Evolutionary conservation across 768 basidiomycete species (phyloP).

Genomic region (Mycena latifolia): DNA sequence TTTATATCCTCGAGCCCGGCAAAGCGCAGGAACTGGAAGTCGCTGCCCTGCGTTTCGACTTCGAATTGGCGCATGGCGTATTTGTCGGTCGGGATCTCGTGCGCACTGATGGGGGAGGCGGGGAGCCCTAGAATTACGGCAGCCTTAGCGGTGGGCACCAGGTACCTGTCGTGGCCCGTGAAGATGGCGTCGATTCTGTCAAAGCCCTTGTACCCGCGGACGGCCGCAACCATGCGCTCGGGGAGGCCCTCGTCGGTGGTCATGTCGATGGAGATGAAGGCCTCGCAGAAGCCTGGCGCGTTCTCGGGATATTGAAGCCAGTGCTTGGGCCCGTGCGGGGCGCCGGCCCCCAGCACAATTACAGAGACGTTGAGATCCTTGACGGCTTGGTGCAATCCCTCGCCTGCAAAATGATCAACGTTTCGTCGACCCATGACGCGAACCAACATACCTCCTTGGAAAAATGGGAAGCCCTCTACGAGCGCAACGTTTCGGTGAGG

Average conservation of each 20-base stretch:
- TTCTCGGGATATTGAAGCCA: slow-evolving; percentile 29
- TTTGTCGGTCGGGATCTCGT: slow-evolving; percentile 30
- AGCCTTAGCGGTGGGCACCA: slow-evolving; percentile 28
- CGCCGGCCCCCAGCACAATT: slow-evolving; percentile 24
- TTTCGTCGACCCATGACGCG: not conserved
- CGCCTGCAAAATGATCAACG: not conserved
- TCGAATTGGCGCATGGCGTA: slow-evolving; percentile 26
- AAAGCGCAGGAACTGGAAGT: slow-evolving; percentile 26
- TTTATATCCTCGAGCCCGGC: slow-evolving; percentile 8
- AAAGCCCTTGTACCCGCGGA: slow-evolving; percentile 20
- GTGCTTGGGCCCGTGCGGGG: slow-evolving; percentile 24
- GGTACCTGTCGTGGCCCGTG: slow-evolving; percentile 30
- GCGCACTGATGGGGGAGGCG: slow-evolving; percentile 18
- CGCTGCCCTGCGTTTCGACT: slow-evolving; percentile 21
- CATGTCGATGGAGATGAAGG: slow-evolving; percentile 31
- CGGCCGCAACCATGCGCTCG: slow-evolving; percentile 16
- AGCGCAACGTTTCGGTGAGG: slow-evolving; percentile 23
- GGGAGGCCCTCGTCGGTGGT: slow-evolving; percentile 26
- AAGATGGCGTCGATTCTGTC: slow-evolving; percentile 22
- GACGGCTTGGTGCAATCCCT: slow-evolving; percentile 24
- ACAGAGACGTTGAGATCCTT: slow-evolving; percentile 25
- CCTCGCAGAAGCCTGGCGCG: slow-evolving; percentile 30
- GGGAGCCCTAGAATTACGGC: slow-evolving; percentile 20
- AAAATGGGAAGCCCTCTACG: slow-evolving; percentile 23
- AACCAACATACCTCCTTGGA: slow-evolving; percentile 17